Conservation (phyloP, 768 basidiomycete species). For the Leccinum boreale region DNA sequence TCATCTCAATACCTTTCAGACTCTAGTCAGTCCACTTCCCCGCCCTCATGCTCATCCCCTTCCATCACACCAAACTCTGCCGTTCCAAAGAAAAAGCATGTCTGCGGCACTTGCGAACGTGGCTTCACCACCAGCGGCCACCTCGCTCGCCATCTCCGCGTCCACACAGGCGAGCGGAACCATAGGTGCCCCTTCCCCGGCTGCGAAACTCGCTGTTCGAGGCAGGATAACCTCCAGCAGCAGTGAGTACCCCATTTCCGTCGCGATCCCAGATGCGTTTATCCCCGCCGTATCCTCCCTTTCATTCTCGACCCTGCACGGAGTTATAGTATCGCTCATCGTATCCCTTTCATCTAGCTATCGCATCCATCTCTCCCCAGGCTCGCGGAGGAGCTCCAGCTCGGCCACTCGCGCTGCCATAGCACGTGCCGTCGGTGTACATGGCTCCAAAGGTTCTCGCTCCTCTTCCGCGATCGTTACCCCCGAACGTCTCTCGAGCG, state of each 20-base stretch:
- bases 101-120: slow-evolving; percentile 71
- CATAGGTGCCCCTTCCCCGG: slow-evolving; percentile 95
- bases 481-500: slow-evolving; percentile 26
- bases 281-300: background rate
- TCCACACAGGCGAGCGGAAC: slow-evolving; percentile 90
- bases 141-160: slow-evolving; percentile 81
- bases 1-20: slow-evolving; percentile 27
- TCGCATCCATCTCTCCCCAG: slow-evolving; percentile 78
- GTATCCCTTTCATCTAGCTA: slow-evolving; percentile 45
- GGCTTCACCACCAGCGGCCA: slow-evolving; percentile 89
- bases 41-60: slow-evolving; percentile 3
- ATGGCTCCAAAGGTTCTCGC: slow-evolving; percentile 23
- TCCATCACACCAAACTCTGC: background rate
- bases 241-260: slow-evolving; percentile 21
- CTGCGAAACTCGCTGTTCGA: slow-evolving; percentile 85
- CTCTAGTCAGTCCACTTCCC: slow-evolving; percentile 20
- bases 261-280: slow-evolving; percentile 1
- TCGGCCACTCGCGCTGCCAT: slow-evolving; percentile 56
- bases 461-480: slow-evolving; percentile 23
- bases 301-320: slow-evolving; percentile 15
- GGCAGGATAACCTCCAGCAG: slow-evolving; percentile 81
- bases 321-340: slow-evolving; percentile 2
- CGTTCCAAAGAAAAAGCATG: slow-evolving; percentile 40
- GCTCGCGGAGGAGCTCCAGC: slow-evolving; percentile 64
- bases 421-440: slow-evolving; percentile 38